These are phyloP conservation scores for Leishmania lainsoni DNA, from an alignment of 208 protist species.

Conservation along the genomic window DNA sequence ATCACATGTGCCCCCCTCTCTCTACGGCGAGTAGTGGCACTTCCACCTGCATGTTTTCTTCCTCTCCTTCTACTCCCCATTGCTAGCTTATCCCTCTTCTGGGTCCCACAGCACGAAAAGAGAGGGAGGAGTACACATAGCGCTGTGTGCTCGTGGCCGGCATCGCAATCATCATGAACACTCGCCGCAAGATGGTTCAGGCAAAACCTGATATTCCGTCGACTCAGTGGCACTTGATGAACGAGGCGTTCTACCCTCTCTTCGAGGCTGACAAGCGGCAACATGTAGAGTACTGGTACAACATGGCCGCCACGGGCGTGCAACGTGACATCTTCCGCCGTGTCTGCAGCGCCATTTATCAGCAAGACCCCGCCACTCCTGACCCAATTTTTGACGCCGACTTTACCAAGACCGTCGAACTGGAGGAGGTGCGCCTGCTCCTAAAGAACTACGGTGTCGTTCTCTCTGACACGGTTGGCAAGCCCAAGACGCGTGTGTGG, in stretches of 20 bases:
- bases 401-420: slow-evolving; percentile 38
- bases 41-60: background rate
- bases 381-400: slow-evolving; percentile 39
- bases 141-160: background rate
- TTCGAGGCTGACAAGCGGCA: slow-evolving; percentile 46
- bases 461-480: slow-evolving; percentile 57
- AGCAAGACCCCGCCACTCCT: slow-evolving; percentile 35
- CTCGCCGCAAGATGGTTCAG: slow-evolving; percentile 59
- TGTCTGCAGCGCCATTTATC: slow-evolving; percentile 81
- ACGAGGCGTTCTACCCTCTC: slow-evolving; percentile 71
- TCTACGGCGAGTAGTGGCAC: background rate
- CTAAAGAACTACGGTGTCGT: slow-evolving; percentile 68
- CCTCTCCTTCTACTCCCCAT: background rate
- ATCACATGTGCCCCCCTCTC: background rate
- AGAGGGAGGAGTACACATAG: background rate
- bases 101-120: background rate
- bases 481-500: slow-evolving; percentile 61
- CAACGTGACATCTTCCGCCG: slow-evolving; percentile 79
- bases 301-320: slow-evolving; percentile 66
- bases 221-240: slow-evolving; percentile 81
- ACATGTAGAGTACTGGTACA: slow-evolving; percentile 90
- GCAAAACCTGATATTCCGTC: slow-evolving; percentile 54
- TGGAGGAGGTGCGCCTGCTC: slow-evolving; percentile 58
- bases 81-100: background rate
- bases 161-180: slow-evolving; percentile 67